Conservation (phyloP, 2,329 filamentous ascomycete species). For the Calonectria fujianensis region DNA sequence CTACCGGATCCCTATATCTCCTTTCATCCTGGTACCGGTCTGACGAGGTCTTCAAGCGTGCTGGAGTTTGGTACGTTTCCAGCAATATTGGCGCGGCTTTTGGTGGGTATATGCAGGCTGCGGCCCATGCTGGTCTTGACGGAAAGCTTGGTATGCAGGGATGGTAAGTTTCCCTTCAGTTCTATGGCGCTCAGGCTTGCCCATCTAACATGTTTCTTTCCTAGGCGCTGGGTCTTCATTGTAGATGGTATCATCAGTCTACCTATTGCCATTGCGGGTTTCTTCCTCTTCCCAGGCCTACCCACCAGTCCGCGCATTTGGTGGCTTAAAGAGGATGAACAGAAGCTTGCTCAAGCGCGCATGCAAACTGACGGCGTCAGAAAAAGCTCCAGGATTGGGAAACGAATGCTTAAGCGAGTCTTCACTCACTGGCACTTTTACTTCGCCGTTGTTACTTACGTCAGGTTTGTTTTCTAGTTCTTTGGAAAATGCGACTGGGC, state of each 20-base stretch:
- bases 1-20: conserved; percentile 55
- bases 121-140: conserved; percentile 43
- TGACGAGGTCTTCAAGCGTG: conserved; percentile 67
- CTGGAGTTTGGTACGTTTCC: conserved; percentile 68
- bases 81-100: conserved; percentile 45
- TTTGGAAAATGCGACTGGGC: not conserved
- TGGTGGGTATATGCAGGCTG: conserved; percentile 48
- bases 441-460: conserved; percentile 50
- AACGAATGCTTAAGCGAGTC: conserved; percentile 53
- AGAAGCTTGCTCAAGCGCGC: conserved; percentile 51
- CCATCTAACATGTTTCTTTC: not conserved
- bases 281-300: conserved; percentile 54
- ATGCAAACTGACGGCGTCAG: conserved; percentile 51
- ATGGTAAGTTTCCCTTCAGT: conserved; percentile 37
- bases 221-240: conserved; percentile 60
- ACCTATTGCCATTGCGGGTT: conserved; percentile 54
- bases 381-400: conserved; percentile 50
- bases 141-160: conserved; percentile 42
- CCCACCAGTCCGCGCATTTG: conserved; percentile 52
- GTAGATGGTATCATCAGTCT: conserved; percentile 60
- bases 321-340: conserved; percentile 53
- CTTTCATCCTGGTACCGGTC: conserved; percentile 60
- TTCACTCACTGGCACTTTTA: conserved; percentile 56
- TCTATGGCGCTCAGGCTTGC: not conserved
- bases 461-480: conserved; percentile 38